These are phyloP conservation scores for Hypoxylon rickii DNA, from an alignment of 495 filamentous ascomycete genomes.

Conservation along the genomic window DNA sequence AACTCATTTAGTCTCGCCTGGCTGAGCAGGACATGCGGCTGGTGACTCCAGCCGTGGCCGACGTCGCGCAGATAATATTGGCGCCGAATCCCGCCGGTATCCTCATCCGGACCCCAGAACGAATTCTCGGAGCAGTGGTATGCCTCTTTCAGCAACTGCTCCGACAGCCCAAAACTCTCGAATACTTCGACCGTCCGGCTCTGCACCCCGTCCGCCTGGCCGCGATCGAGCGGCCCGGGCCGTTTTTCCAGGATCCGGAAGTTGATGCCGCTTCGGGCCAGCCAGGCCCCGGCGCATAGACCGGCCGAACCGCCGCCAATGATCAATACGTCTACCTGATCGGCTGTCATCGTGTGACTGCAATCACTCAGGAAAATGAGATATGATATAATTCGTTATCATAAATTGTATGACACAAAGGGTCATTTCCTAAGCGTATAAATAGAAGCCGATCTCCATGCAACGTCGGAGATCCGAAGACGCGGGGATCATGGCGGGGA, in stretches of 20 bases:
- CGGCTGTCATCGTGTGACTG: no score
- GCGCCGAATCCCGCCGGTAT: conserved; percentile 48
- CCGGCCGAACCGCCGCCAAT: conserved; percentile 71
- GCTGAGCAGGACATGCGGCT: conserved; percentile 77
- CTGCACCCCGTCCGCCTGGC: conserved; percentile 84
- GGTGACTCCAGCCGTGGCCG: conserved; percentile 65
- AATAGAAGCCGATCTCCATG: no score
- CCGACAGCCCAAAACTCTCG: conserved; percentile 74
- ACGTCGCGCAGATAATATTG: conserved; percentile 63
- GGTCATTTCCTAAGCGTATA: no score
- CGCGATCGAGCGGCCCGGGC: conserved; percentile 62
- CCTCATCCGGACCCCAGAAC: conserved; percentile 57
- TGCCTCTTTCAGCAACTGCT: conserved; percentile 70
- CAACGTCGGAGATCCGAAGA: no score
- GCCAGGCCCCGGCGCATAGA: conserved; percentile 69
- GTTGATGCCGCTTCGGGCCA: conserved; percentile 62
- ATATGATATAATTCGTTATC: no score
- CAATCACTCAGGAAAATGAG: no score
- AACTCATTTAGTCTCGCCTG: conserved; percentile 74
- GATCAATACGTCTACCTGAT: conserved; percentile 60
- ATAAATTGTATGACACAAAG: no score
- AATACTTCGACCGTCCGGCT: conserved; percentile 81
- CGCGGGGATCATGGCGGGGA: no score
- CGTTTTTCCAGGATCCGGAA: conserved; percentile 69
- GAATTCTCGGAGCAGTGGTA: conserved; percentile 71